Percentiles rank a stretch among this genome's conserved stretches.
Conservation (phyloP, 306 rosid genomes). For the Pueraria montana region DNA sequence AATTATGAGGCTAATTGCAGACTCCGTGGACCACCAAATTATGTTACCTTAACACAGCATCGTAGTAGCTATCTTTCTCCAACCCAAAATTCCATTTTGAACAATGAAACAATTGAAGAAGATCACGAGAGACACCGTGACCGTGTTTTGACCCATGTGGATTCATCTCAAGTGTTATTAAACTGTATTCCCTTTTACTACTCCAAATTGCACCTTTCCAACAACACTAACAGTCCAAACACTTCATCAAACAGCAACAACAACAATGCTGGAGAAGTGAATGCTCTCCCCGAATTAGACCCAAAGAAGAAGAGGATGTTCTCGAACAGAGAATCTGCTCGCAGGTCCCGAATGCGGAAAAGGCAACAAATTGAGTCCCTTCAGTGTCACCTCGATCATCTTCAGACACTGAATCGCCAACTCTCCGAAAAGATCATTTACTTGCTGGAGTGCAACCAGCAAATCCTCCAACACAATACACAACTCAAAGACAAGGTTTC, state of each 20-base stretch:
- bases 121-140: background rate
- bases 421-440: slow-evolving; percentile 40
- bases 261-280: slow-evolving; percentile 58
- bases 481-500: background rate
- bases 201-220: slow-evolving; percentile 38
- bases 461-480: slow-evolving; percentile 32
- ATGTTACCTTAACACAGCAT: background rate
- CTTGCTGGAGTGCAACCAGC: slow-evolving; percentile 44
- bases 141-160: background rate
- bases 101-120: slow-evolving; percentile 24
- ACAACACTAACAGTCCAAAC: slow-evolving; percentile 14
- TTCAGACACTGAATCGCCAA: slow-evolving; percentile 34
- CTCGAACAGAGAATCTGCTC: slow-evolving; percentile 69
- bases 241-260: background rate
- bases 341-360: slow-evolving; percentile 69
- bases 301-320: slow-evolving; percentile 67
- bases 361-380: slow-evolving; percentile 40
- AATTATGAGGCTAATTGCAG: background rate
- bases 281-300: slow-evolving; percentile 57
- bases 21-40: background rate
- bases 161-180: background rate
- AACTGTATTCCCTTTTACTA: slow-evolving; percentile 16
- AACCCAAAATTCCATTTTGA: slow-evolving; percentile 11
- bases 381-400: slow-evolving; percentile 29
- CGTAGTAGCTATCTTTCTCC: background rate